Conservation (phyloP, 1,284 basidiomycete species). For the Ustilago tritici region DNA sequence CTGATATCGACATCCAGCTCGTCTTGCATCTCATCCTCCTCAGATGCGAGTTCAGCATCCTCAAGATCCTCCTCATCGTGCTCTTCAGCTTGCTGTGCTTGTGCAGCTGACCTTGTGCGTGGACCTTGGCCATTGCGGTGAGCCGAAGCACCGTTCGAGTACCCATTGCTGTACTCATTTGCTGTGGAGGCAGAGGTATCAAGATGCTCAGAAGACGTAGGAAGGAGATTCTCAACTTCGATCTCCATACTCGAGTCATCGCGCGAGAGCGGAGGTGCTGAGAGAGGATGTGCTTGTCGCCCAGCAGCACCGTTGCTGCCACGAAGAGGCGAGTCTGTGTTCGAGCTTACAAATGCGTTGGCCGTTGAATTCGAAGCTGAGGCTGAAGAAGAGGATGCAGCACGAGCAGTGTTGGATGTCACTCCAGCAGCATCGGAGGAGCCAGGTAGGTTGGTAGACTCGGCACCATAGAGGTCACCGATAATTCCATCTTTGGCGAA, state of each 20-base stretch:
- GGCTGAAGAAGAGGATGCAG: slow-evolving; percentile 3
- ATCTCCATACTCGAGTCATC: slow-evolving; percentile 62
- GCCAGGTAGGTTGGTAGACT: slow-evolving; percentile 6
- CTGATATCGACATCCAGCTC: slow-evolving; percentile 36
- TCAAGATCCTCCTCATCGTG: slow-evolving; percentile 30
- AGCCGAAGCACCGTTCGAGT: slow-evolving; percentile 9
- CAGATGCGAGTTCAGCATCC: slow-evolving; percentile 29
- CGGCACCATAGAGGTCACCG: slow-evolving; percentile 33
- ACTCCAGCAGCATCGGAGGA: slow-evolving; percentile 12
- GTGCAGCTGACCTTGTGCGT: slow-evolving; percentile 5
- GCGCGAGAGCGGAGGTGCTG: slow-evolving; percentile 56
- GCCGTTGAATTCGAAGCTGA: slow-evolving; percentile 17
- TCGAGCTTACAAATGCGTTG: background rate
- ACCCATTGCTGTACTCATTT: slow-evolving; percentile 26
- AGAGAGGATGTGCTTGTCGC: slow-evolving; percentile 54
- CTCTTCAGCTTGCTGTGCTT: background rate
- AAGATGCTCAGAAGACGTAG: slow-evolving; percentile 47
- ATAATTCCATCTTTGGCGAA: slow-evolving; percentile 77
- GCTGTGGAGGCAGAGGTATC: slow-evolving; percentile 33
- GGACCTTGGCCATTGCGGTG: slow-evolving; percentile 8
- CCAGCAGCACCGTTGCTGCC: slow-evolving; percentile 10
- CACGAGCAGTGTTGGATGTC: slow-evolving; percentile 11
- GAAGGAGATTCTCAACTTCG: slow-evolving; percentile 56
- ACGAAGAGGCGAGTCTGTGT: slow-evolving; percentile 2
- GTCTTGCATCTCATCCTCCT: slow-evolving; percentile 25